Percentiles rank a stretch among this genome's conserved stretches.
These are phyloP conservation scores for Osmozyma mogii DNA, from an alignment of 805 yeast species.

Conservation along the genomic window DNA sequence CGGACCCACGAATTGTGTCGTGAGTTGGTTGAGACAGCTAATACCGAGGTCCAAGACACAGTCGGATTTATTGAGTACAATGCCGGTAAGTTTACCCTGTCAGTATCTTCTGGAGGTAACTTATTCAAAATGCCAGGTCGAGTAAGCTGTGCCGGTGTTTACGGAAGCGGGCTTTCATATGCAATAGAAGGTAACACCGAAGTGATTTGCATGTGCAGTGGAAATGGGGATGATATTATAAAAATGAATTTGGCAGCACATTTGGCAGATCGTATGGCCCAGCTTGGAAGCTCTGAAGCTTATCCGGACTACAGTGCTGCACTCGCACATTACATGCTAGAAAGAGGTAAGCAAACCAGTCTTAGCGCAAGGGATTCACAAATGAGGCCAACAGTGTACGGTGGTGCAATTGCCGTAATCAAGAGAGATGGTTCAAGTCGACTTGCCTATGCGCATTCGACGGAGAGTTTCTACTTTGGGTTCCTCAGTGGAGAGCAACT, in stretches of 20 bases:
- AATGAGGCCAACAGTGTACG: slow-evolving; percentile 14
- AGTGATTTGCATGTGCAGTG: slow-evolving; percentile 39
- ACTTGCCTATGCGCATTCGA: slow-evolving; percentile 30
- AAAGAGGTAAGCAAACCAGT: slow-evolving; percentile 8
- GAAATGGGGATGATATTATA: slow-evolving; percentile 51
- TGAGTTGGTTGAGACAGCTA: background rate
- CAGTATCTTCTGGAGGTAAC: slow-evolving; percentile 49
- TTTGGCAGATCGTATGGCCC: slow-evolving; percentile 6
- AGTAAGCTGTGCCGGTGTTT: slow-evolving; percentile 46
- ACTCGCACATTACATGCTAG: slow-evolving; percentile 7
- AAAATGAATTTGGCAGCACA: slow-evolving; percentile 31
- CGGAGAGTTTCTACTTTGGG: slow-evolving; percentile 30
- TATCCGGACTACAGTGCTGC: slow-evolving; percentile 9
- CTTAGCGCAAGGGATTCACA: slow-evolving; percentile 12
- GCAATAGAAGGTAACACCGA: slow-evolving; percentile 9
- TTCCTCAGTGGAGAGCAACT: too few relatives aligned
- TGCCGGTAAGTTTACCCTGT: slow-evolving; percentile 11
- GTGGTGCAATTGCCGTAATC: slow-evolving; percentile 23
- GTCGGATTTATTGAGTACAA: slow-evolving; percentile 31
- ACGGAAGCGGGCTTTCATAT: slow-evolving; percentile 31
- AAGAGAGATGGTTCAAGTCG: slow-evolving; percentile 4
- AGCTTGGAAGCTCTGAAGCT: too few relatives aligned
- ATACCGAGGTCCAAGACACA: slow-evolving; percentile 30
- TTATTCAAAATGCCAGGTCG: slow-evolving; percentile 42
- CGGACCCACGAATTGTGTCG: too few relatives aligned